Evolutionary conservation across 192 early-diverging fungal genomes (phyloP).

Genomic region (Mortierella claussenii): DNA sequence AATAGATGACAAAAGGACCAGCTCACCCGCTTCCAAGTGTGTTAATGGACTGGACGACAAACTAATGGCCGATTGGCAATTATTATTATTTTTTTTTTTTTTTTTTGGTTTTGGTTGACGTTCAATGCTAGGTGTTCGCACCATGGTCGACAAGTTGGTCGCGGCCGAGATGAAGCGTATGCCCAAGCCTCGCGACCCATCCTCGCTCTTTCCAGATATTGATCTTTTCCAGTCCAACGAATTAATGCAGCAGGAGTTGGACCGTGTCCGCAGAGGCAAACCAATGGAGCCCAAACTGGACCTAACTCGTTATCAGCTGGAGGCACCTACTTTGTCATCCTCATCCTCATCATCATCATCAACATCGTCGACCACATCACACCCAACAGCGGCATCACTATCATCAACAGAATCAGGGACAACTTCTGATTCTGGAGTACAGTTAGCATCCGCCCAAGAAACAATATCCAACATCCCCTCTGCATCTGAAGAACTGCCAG

Average conservation of each 20-base stretch:
- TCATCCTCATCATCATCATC: constrained; percentile 18
- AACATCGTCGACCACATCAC: constrained; percentile 9
- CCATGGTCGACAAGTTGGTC: constrained; percentile 62
- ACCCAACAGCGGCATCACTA: constrained; percentile 9
- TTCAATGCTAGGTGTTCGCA: constrained; percentile 59
- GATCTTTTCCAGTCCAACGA: constrained; percentile 58
- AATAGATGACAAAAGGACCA: background rate
- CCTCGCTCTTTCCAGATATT: constrained; percentile 54
- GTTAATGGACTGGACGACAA: background rate
- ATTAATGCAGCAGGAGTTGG: constrained; percentile 54
- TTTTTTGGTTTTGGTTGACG: background rate
- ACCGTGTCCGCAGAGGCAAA: constrained; percentile 58
- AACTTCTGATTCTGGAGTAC: no score
- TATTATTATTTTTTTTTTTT: background rate
- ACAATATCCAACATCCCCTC: constrained; percentile 14
- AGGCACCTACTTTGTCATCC: constrained; percentile 43
- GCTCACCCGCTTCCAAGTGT: background rate
- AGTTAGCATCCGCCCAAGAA: background rate
- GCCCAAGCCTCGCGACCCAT: constrained; percentile 49
- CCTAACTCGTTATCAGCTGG: constrained; percentile 58
- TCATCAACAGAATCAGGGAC: background rate
- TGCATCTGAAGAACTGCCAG: constrained; percentile 45
- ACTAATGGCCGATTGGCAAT: background rate
- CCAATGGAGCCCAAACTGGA: constrained; percentile 58
- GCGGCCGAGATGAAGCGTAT: constrained; percentile 65